Evolutionary conservation across 2,329 filamentous ascomycete genomes (phyloP), one percentile per base, ranked within the genome.

Genomic region (Diaporthe sp.): DNA sequence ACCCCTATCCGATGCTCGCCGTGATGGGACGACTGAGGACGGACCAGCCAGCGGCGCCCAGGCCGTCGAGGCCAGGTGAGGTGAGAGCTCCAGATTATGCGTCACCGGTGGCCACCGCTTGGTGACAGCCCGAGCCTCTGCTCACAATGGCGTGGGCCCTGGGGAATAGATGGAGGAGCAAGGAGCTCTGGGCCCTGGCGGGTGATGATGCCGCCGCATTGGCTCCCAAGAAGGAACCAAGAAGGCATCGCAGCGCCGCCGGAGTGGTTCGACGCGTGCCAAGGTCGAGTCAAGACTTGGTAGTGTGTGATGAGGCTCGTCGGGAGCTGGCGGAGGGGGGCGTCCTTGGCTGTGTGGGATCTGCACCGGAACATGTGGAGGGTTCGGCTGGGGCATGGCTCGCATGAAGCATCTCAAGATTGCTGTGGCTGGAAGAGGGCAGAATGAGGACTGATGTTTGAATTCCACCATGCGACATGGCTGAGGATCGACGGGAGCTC

Each of bases 211-310:
- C 30, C 30, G 30, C 7, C 61, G 61, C 61, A 50, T 66, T 44
- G 63, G 30, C 50, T n/a, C 63, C 63, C 32, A 51, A 47, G 50
- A 63, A 25, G 44, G 19, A 4, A 35, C 61, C 61, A 66, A 66
- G 44, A 66, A 51, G 61, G 61, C 27, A 66, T 51, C 61, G 27
- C 61, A 37, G 27, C 6, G 30, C 37, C 44, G 61, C 61, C 61
- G 61, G 61, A 66, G 61, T 66, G 42, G 42, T 66, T 51, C 61
- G 61, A 51, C 63, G 63, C 30, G 63, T n/a, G 63, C 63, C 63
- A 66, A 66, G 63, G 7, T 39, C 44, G 63, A 66, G 63, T 66
- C 63, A 66, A 66, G 63, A 25, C 63, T 51, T 51, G 63, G 63
- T 51, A 25, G 13, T 66, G 63, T 51, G 19, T 37, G 44, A 35